These are phyloP conservation scores for Telopea speciosissima DNA, from an alignment of 177 flowering plant species.

Conservation along the genomic window DNA sequence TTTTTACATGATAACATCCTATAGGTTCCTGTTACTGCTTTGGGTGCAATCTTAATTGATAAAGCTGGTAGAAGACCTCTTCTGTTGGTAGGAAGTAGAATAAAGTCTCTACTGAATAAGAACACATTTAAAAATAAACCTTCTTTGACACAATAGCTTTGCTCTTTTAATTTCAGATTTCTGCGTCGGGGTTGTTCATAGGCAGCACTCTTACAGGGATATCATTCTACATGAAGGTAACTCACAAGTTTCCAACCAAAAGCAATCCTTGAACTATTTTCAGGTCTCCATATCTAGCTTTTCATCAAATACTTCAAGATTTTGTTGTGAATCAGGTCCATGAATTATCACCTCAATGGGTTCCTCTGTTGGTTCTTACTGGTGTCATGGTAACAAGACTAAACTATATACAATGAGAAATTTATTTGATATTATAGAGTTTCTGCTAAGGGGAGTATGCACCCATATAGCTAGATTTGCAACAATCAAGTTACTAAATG, in stretches of 20 bases:
- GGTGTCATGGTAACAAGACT: conserved; percentile 54
- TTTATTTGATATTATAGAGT: too few relatives aligned
- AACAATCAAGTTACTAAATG: too few relatives aligned
- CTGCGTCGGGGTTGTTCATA: conserved; percentile 49
- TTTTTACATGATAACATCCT: background rate
- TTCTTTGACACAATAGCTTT: background rate
- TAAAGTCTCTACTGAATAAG: background rate
- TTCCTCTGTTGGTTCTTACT: conserved; percentile 46
- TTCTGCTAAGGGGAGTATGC: too few relatives aligned
- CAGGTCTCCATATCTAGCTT: background rate
- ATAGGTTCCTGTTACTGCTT: conserved; percentile 54
- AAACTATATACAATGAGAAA: too few relatives aligned
- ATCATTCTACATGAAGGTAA: conserved; percentile 67
- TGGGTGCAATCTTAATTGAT: conserved; percentile 49
- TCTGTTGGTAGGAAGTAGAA: conserved; percentile 38
- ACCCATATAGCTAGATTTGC: too few relatives aligned
- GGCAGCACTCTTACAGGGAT: conserved; percentile 42
- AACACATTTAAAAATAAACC: background rate
- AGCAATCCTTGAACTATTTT: background rate
- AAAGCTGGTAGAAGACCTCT: conserved; percentile 75
- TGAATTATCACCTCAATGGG: conserved; percentile 31
- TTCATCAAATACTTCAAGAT: background rate
- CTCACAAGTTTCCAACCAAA: conserved; percentile 6
- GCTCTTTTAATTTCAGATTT: conserved; percentile 31
- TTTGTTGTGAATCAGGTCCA: conserved; percentile 34